Evolutionary conservation across 257 asterid species (phyloP).

Genomic region (Avicennia marina): DNA sequence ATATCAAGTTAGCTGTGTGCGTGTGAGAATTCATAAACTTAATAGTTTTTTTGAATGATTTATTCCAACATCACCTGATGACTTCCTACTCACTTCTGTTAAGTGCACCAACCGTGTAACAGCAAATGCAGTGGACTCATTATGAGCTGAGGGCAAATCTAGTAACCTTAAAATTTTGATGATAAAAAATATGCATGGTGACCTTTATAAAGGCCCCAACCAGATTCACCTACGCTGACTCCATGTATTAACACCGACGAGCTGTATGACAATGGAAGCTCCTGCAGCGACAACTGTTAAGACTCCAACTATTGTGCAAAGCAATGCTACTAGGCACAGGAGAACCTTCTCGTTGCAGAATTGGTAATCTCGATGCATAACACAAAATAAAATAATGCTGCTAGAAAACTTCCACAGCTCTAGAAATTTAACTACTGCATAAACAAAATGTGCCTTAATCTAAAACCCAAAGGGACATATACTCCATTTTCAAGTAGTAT

Average conservation of each 20-base stretch:
- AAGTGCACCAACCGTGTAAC: conserved; percentile 6
- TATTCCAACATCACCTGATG: conserved; percentile 13
- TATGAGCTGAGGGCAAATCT: not conserved
- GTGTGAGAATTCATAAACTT: conserved; percentile 7
- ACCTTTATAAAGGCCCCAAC: conserved; percentile 20
- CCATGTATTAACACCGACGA: not conserved
- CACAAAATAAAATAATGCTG: not conserved
- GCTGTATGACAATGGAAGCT: conserved; percentile 17
- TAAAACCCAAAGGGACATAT: not conserved
- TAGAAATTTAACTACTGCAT: not conserved
- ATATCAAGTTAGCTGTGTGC: not conserved
- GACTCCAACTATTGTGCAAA: not conserved
- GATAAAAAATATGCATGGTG: not conserved
- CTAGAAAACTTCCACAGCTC: not conserved
- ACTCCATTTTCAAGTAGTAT: not conserved
- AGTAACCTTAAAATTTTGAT: not conserved
- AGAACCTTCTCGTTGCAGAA: not conserved
- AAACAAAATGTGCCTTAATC: not conserved
- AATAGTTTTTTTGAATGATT: conserved; percentile 13
- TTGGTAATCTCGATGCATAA: not conserved
- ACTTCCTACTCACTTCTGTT: not conserved
- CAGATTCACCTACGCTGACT: conserved; percentile 5
- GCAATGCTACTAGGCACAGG: not conserved
- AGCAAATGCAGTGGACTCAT: not conserved
- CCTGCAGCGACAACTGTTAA: conserved; percentile 21